phyloP scores from a whole-genome alignment of 2,329 filamentous ascomycete species.

The Talaromyces amestolkiae region DNA sequence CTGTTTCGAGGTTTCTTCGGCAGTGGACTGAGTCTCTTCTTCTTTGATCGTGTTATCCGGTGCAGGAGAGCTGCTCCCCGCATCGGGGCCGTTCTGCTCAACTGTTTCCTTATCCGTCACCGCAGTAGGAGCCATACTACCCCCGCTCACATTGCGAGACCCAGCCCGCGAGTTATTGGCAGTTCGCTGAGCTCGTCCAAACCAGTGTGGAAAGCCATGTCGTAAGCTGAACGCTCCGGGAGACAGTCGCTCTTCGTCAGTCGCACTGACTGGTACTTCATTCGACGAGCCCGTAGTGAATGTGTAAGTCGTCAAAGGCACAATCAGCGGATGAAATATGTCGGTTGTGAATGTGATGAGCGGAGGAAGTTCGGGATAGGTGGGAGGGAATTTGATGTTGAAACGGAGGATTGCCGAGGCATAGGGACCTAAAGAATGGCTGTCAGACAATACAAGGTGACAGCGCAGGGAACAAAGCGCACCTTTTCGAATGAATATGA shows the following conservation, averaged over 20 bases:
- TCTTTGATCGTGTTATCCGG: slow-evolving; percentile 16
- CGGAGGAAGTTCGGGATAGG: slow-evolving; percentile 76
- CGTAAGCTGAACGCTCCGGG: slow-evolving; percentile 87
- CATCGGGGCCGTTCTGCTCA: slow-evolving; percentile 3
- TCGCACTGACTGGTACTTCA: slow-evolving; percentile 75
- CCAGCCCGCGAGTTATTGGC: slow-evolving; percentile 34
- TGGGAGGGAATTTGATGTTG: slow-evolving; percentile 79
- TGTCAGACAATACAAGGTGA: neutral
- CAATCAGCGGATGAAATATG: slow-evolving; percentile 91
- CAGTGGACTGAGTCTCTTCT: neutral
- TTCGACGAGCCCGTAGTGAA: slow-evolving; percentile 78
- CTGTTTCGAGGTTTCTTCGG: neutral
- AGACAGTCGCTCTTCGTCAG: slow-evolving; percentile 76
- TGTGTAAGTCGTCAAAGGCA: slow-evolving; percentile 90
- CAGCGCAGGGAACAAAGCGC: slow-evolving; percentile 15
- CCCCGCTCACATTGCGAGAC: slow-evolving; percentile 46
- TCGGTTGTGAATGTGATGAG: slow-evolving; percentile 86
- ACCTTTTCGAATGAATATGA: slow-evolving; percentile 89
- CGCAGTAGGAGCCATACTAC: slow-evolving; percentile 26
- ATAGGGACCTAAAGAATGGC: slow-evolving; percentile 70
- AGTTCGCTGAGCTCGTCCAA: slow-evolving; percentile 58
- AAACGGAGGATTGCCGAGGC: slow-evolving; percentile 83
- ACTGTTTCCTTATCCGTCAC: neutral
- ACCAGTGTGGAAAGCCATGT: slow-evolving; percentile 90
- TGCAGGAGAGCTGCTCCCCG: slow-evolving; percentile 11